Evolutionary conservation across 164 flowering plant genomes (phyloP), one percentile per base, ranked within the genome.

Genomic region (Tetrastigma voinierianum): DNA sequence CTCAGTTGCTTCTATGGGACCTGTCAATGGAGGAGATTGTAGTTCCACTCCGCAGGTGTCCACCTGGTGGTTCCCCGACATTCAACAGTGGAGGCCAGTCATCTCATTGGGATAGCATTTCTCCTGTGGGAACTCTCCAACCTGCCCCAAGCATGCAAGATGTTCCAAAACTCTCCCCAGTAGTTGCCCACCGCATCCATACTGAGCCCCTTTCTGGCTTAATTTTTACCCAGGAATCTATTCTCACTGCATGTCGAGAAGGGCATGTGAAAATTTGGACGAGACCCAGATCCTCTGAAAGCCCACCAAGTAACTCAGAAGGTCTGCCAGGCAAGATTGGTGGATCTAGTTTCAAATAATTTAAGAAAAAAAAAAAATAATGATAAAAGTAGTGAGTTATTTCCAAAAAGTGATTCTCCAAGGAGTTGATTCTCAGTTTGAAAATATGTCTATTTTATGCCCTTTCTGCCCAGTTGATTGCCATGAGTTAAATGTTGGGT

Each of bases 111-210:
- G 99, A 93, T 67, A 87, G 55, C 45, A 69, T 74, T 18, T 49
- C 51, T 64, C 93, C 96, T 0, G 77, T 83, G 20, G 98, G 97
- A 2, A 87, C 96, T 17, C 82, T 96, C 66, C 99, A 88, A 68
- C 87, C 98, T 53, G 91, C 99, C 59, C 99, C 98, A 57, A 87
- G 96, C 79, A 93, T 88, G 83, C 80, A 89, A 70, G 96, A 96
- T 67, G 91, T 96, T 71, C 99, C 98, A 45, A 96, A 96, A 72
- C 83, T 96, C 43, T 90, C 97, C 6, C 98, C 99, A 4, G 60
- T 90, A 40, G 92, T 88, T 43, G 86, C 88, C 24, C 99, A 96
- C 67, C 98, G 96, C 17, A 96, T 91, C 16, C 95, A 92, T 72
- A 77, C 87, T 0, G 98, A 96, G 54, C 98, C 98, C 45, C 93